These are phyloP conservation scores for Curvularia hawaiiensis DNA, from an alignment of 2,329 filamentous ascomycete species.

Conservation along the genomic window DNA sequence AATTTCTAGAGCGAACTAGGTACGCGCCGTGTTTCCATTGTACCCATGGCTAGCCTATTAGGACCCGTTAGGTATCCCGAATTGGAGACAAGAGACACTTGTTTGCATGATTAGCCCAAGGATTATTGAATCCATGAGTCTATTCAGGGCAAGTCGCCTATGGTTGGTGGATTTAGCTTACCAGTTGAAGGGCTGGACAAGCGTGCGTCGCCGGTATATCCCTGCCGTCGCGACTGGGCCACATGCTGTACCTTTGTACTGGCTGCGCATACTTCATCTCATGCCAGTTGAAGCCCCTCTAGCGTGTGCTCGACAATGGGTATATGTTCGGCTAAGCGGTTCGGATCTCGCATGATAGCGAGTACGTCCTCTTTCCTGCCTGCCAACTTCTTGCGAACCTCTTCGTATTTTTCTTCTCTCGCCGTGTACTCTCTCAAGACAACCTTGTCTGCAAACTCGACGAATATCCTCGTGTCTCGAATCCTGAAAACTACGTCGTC, in stretches of 20 bases:
- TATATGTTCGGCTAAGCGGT: conserved; percentile 64
- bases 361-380: conserved; percentile 72
- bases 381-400: conserved; percentile 66
- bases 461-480: conserved; percentile 87
- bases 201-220: not conserved
- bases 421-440: conserved; percentile 89
- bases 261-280: conserved; percentile 14
- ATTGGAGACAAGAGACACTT: not conserved
- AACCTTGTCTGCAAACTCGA: conserved; percentile 80
- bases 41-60: not conserved
- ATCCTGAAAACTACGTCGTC: conserved; percentile 89
- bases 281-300: conserved; percentile 58
- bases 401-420: conserved; percentile 81
- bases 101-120: not conserved
- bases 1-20: not conserved
- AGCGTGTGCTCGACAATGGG: conserved; percentile 71
- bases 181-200: not conserved
- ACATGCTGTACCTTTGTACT: not conserved
- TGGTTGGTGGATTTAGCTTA: not conserved
- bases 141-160: not conserved
- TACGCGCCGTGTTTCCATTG: not conserved
- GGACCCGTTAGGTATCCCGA: not conserved
- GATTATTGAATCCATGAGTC: not conserved
- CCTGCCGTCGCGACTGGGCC: not conserved
- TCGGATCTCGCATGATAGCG: conserved; percentile 77